Evolutionary conservation across 2,329 filamentous ascomycete genomes (phyloP), one percentile per base, ranked within the genome.

Genomic region (Exophiala bonariae): DNA sequence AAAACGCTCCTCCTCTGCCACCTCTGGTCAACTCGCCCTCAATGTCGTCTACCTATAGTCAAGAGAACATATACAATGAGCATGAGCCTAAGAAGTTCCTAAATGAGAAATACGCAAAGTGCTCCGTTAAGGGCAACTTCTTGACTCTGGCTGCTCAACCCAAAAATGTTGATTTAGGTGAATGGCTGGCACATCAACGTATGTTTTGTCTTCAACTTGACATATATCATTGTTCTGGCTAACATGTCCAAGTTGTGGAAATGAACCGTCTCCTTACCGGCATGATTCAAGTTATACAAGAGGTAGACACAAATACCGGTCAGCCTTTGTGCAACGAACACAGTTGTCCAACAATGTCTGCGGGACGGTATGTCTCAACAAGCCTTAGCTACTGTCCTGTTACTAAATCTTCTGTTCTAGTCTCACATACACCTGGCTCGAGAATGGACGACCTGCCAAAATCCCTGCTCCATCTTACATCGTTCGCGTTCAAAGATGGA

Each of bases 111-210:
- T 75, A 75, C 50, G 85, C 87, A 44, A 87, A 86, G 65, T 83
- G 95, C 63, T 95, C 96, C 57, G 91, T 96, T 63, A 95, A 92
- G 74, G 92, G 92, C 50, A 97, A 96, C 73, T 96, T 97, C 66
- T 89, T 96, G 85, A 96, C 92, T 9, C 73, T 97, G 50, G 95
- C 91, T 61, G 89, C 90, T 40, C 86, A 91, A 64, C 92, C 92
- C 17, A 91, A 92, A 74, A 91, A 93, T 47, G 88, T 96, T 36
- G 92, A 96, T 63, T 83, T 89, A 65, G 92, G 89, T 57, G 92
- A 97, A 70, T 97, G 92, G 92, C 80, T 96, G 59, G 91, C 91
- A 54, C 89, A 96, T 68, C 92, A 96, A 77, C 85, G 92, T 95
- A 77, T 64, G 61, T 40, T 35, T 7, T n/a, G n/a, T 3, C 34